These are phyloP conservation scores for Brassica nigra DNA, from an alignment of 345 rosid species.

Conservation along the genomic window DNA sequence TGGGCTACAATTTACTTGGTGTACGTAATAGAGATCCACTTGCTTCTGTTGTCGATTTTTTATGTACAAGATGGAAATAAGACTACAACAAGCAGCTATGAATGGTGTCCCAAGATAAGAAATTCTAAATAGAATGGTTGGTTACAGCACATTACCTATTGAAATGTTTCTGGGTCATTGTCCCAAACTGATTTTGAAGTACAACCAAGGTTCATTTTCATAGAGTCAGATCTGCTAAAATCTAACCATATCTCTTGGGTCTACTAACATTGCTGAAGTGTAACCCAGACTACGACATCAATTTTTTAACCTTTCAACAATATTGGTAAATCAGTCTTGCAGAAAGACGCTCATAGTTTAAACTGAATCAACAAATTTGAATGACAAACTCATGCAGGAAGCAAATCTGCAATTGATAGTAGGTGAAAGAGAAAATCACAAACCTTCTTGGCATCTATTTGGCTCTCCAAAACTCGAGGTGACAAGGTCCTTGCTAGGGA, in stretches of 20 bases:
- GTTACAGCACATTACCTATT: neutral
- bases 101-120: neutral
- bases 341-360: neutral
- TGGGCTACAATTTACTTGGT: neutral
- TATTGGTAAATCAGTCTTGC: slow-evolving; percentile 16
- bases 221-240: neutral
- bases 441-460: slow-evolving; percentile 98
- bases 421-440: slow-evolving; percentile 16
- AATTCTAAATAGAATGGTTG: neutral
- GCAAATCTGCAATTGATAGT: slow-evolving; percentile 4
- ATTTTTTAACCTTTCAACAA: neutral
- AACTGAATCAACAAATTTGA: slow-evolving; percentile 4
- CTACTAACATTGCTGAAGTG: neutral
- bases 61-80: neutral
- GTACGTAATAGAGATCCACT: neutral
- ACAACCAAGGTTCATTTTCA: neutral
- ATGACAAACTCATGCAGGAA: slow-evolving; percentile 23
- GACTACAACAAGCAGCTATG: neutral
- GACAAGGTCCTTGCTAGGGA: slow-evolving; percentile 94
- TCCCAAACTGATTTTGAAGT: neutral
- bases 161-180: neutral
- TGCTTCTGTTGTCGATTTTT: neutral
- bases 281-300: slow-evolving; percentile 13
- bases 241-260: slow-evolving; percentile 1
- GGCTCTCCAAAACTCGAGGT: slow-evolving; percentile 96